Conservation (phyloP, 164 flowering plant genomes). For the Umbellularia californica region DNA sequence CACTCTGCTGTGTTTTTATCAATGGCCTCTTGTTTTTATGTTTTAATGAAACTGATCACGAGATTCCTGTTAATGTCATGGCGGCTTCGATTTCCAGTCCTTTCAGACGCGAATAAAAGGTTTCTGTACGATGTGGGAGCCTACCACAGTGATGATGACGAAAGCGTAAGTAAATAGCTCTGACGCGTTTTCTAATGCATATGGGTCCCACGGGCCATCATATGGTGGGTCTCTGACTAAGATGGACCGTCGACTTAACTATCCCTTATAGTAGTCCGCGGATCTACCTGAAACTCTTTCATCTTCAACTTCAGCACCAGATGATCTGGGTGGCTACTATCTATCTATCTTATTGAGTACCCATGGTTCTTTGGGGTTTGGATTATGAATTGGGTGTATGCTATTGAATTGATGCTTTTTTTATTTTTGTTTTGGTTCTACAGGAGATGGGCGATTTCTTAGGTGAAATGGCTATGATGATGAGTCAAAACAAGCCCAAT, state of each 20-base stretch:
- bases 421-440: constrained; percentile 7
- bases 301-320: too few relatives aligned
- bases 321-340: too few relatives aligned
- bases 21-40: background rate
- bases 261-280: too few relatives aligned
- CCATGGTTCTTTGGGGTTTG: too few relatives aligned
- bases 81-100: constrained; percentile 36
- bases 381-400: too few relatives aligned
- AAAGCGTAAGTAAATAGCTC: constrained; percentile 32
- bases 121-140: constrained; percentile 86
- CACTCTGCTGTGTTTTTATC: background rate
- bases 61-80: constrained; percentile 1
- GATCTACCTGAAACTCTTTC: too few relatives aligned
- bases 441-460: constrained; percentile 94
- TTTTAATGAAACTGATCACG: background rate
- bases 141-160: constrained; percentile 65
- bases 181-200: too few relatives aligned
- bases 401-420: too few relatives aligned
- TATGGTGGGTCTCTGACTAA: too few relatives aligned
- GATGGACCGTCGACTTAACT: too few relatives aligned
- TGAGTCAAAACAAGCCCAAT: constrained; percentile 54
- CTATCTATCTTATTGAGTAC: too few relatives aligned
- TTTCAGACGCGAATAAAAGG: constrained; percentile 78
- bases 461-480: constrained; percentile 81
- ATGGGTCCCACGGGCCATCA: too few relatives aligned